Percentiles rank a stretch among this genome's conserved stretches.
phyloP scores from a whole-genome alignment of 2,329 filamentous ascomycete genomes.

The Clonostachys rhizophaga region DNA sequence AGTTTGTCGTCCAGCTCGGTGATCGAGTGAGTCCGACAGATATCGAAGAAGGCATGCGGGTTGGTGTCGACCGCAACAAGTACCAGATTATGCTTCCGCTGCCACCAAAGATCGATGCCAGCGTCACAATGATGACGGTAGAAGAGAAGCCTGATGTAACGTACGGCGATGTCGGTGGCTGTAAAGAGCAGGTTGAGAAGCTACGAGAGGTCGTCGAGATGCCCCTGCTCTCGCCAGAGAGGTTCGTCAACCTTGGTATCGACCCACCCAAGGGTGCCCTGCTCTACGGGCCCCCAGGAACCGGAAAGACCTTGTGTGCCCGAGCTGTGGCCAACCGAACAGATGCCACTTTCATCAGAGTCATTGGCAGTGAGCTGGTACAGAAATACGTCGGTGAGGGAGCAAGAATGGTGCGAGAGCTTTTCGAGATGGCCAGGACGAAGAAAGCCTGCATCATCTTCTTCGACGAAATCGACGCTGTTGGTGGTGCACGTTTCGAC shows the following conservation, averaged over 20 bases:
- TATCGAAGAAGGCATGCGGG: slow-evolving; percentile 99
- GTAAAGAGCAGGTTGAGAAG: slow-evolving; percentile 99
- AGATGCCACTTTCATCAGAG: slow-evolving; percentile 96
- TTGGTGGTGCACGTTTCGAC: slow-evolving; percentile 93
- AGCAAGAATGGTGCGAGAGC: slow-evolving; percentile 95
- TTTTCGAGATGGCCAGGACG: slow-evolving; percentile 98
- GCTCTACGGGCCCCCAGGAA: slow-evolving; percentile 93
- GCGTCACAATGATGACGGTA: slow-evolving; percentile 99
- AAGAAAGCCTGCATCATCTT: slow-evolving; percentile 99
- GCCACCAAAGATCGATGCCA: slow-evolving; percentile 97
- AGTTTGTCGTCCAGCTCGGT: slow-evolving; percentile 97
- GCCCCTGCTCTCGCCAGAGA: slow-evolving; percentile 91
- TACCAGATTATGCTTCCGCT: slow-evolving; percentile 97
- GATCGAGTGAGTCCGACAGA: slow-evolving; percentile 96
- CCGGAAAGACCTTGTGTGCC: slow-evolving; percentile 98
- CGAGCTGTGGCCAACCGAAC: slow-evolving; percentile 96
- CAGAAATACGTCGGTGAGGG: slow-evolving; percentile 99
- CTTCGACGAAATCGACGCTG: slow-evolving; percentile 91
- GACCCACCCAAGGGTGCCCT: slow-evolving; percentile 97
- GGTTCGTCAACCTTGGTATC: slow-evolving; percentile 98
- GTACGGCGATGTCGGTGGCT: slow-evolving; percentile 96
- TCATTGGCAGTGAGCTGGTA: slow-evolving; percentile 95
- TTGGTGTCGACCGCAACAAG: slow-evolving; percentile 97
- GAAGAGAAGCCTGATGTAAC: slow-evolving; percentile 99
- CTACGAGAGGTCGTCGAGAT: slow-evolving; percentile 97